Evolutionary conservation across 106 monocot genomes (phyloP).

Genomic region (Dendrobium nobile): DNA sequence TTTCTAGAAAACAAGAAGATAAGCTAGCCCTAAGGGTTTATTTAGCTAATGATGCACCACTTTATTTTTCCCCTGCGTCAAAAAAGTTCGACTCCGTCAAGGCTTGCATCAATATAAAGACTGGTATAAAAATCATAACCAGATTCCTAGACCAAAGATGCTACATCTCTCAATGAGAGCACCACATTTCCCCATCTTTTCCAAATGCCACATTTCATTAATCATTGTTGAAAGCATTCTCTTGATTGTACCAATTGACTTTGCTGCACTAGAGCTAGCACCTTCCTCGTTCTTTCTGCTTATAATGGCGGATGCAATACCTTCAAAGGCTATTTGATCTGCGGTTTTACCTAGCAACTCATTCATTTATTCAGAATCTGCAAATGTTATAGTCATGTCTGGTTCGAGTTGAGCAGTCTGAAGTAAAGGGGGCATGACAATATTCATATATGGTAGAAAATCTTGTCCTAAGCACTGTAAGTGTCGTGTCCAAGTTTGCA

Average conservation of each 20-base stretch:
- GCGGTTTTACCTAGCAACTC: conserved; percentile 56
- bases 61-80: too few species aligned
- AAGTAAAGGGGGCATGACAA: conserved; percentile 93
- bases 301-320: conserved; percentile 58
- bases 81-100: too few species aligned
- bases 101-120: too few species aligned
- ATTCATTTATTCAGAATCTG: conserved; percentile 80
- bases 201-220: conserved; percentile 32
- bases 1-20: too few species aligned
- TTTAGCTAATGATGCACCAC: too few species aligned
- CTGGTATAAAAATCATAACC: too few species aligned
- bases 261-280: conserved; percentile 52
- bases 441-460: conserved; percentile 97
- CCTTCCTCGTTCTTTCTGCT: conserved; percentile 54
- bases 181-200: too few species aligned
- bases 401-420: conserved; percentile 96
- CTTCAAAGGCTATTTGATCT: conserved; percentile 67
- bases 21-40: too few species aligned
- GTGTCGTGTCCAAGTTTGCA: conserved; percentile 94
- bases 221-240: conserved; percentile 31
- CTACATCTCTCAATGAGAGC: too few species aligned
- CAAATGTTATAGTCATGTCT: conserved; percentile 85
- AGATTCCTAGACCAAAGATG: too few species aligned
- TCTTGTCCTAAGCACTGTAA: conserved; percentile 97
- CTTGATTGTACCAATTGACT: conserved; percentile 29